Evolutionary conservation across 2,329 filamentous ascomycete genomes (phyloP), one percentile per base, ranked within the genome.

Genomic region (Penicillium sp.): DNA sequence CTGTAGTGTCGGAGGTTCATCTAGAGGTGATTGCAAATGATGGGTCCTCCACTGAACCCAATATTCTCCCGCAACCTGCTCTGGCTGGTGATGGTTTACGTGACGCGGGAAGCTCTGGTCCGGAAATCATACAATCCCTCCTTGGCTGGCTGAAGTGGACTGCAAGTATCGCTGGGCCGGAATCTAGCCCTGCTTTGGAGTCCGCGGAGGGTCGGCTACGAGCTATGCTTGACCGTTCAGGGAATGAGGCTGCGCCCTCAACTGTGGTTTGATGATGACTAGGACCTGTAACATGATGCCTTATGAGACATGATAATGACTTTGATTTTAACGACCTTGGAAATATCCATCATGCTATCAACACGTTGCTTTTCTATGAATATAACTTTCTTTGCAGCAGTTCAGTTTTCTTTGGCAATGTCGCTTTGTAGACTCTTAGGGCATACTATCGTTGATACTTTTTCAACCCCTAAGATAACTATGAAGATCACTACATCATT

Each of bases 1-100:
- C 76, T 21, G 61, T 78, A 1, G 71, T 77, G 23, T 76, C 74
- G 0, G 75, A 78, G 61, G 66, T 75, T 10, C 68, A 71, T 55
- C 60, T 77, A 8, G 73, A 77, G 53, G 75, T 72, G 0, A 70
- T 69, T 52, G 72, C 72, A 15, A 66, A 70, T 36, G 65, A 51
- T 25, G 39, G 49, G 8, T 23, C 36, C 27, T 23, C 15, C 15
- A 10, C 25, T 10, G 57, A 52, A 55, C 7, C 49, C 21, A 15
- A 33, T 9, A 15, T 43, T 50, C n/a, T 54, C 43, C 15, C 27
- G n/a, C 8, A 23, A 5, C n/a, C 25, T 49, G 13, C 45, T 19
- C 6, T 31, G 13, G 21, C 6, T 1, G 39, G 35, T 13, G 23
- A 49, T 35, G 21, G 33, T 21, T 55, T 59, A 21, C 57, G 63